A percentile compares a stretch with the other conserved stretches of the same genome.
Conservation (phyloP, 2,329 filamentous ascomycete genomes). For the Elsinoe perseae region DNA sequence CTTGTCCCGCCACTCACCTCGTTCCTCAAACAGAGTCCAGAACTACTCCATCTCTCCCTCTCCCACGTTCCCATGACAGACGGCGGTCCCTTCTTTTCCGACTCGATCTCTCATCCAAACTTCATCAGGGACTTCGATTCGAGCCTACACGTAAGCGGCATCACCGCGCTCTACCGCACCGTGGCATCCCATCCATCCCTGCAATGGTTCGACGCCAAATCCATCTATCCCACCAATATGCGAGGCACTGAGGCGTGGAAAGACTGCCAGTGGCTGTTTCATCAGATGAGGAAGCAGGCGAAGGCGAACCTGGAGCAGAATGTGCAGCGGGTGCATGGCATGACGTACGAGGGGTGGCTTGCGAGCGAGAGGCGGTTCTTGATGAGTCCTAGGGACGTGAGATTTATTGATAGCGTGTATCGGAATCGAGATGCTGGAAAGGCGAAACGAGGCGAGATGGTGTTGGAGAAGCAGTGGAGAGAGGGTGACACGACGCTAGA, state of each 20-base stretch:
- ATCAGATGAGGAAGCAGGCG: conserved; percentile 18
- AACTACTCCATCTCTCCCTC: conserved; percentile 39
- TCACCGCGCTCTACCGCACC: conserved; percentile 27
- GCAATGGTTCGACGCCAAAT: conserved; percentile 33
- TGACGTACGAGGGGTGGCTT: conserved; percentile 24
- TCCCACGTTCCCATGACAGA: conserved; percentile 31
- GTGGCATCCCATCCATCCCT: conserved; percentile 30
- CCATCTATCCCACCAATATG: conserved; percentile 30
- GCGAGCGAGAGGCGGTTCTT: conserved; percentile 21
- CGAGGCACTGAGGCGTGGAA: conserved; percentile 23
- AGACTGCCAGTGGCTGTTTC: conserved; percentile 20
- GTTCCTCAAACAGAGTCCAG: conserved; percentile 29
- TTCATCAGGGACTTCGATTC: background rate
- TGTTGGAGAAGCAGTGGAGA: conserved; percentile 28
- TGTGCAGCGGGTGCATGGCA: conserved; percentile 23
- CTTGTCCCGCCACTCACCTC: conserved; percentile 30
- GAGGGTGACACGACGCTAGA: conserved; percentile 14
- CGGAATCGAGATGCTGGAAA: conserved; percentile 31
- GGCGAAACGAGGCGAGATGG: conserved; percentile 27
- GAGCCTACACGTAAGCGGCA: conserved; percentile 17
- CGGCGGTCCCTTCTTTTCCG: conserved; percentile 20
- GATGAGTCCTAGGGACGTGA: conserved; percentile 22
- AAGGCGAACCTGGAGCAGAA: conserved; percentile 21
- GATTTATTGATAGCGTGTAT: conserved; percentile 31
- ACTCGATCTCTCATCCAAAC: conserved; percentile 19